phyloP scores from a whole-genome alignment of 2,329 filamentous ascomycete species.

The Grosmannia serpens region DNA sequence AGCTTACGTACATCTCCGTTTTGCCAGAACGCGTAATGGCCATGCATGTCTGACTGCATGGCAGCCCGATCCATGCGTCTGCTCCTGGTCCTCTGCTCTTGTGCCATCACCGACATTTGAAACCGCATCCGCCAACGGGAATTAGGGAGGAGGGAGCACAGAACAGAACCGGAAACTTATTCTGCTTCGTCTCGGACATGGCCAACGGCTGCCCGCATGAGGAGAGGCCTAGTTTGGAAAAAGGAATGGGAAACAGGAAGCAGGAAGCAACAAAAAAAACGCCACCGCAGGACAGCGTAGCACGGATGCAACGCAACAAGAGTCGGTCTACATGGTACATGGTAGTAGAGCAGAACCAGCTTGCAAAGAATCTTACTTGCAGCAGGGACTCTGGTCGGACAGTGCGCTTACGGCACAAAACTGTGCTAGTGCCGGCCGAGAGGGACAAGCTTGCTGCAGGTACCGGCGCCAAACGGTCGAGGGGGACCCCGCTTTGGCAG shows the following conservation, averaged over 20 bases:
- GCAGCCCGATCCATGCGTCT: too few relatives aligned
- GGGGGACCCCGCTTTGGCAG: neutral
- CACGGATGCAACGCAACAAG: neutral
- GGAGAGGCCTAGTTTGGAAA: neutral
- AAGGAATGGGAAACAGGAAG: neutral
- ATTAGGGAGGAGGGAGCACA: too few relatives aligned
- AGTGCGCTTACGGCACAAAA: neutral
- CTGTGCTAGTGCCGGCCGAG: neutral
- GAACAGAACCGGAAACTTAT: neutral
- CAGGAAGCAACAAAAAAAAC: too few relatives aligned
- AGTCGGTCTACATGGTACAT: too few relatives aligned
- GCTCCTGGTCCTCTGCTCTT: too few relatives aligned
- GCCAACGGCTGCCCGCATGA: neutral
- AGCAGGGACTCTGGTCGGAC: neutral
- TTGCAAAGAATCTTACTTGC: too few relatives aligned
- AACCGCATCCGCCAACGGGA: too few relatives aligned
- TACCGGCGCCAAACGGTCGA: neutral
- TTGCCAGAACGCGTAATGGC: too few relatives aligned
- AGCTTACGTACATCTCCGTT: too few relatives aligned
- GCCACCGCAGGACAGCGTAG: neutral
- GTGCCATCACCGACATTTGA: neutral
- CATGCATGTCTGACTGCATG: too few relatives aligned
- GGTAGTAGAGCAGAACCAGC: too few relatives aligned
- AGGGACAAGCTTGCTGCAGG: neutral
- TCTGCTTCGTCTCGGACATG: neutral